These are phyloP conservation scores for Sporothrix mexicana DNA, from an alignment of 2,329 filamentous ascomycete species.

Conservation along the genomic window DNA sequence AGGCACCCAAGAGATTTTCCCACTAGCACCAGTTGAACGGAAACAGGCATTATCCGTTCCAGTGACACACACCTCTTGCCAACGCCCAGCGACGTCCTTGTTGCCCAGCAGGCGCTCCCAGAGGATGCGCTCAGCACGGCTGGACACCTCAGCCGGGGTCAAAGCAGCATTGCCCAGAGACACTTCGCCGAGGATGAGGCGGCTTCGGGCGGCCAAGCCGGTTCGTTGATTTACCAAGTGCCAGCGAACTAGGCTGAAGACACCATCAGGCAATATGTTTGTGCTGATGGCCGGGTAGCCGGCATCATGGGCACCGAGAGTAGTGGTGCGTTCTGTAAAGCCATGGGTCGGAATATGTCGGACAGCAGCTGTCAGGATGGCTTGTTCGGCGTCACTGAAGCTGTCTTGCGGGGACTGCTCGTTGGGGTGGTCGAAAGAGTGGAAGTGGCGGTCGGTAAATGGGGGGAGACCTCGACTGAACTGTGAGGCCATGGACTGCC, in stretches of 20 bases:
- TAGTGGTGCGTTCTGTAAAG: constrained; percentile 76
- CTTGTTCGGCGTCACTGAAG: constrained; percentile 71
- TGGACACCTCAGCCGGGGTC: constrained; percentile 53
- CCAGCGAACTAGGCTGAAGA: constrained; percentile 81
- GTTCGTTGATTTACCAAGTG: constrained; percentile 73
- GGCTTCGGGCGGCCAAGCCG: constrained; percentile 56
- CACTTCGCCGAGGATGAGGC: constrained; percentile 47
- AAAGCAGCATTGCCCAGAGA: background rate
- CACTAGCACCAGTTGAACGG: too few species aligned
- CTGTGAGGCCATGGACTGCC: background rate
- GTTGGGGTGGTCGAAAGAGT: constrained; percentile 76
- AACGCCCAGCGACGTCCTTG: constrained; percentile 71
- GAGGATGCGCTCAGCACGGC: constrained; percentile 72
- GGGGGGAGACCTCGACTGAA: constrained; percentile 20
- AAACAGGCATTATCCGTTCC: background rate
- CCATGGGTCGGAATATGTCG: constrained; percentile 78
- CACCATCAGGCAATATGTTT: constrained; percentile 78
- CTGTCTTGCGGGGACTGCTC: constrained; percentile 63
- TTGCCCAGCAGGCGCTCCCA: constrained; percentile 82
- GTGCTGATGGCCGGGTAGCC: constrained; percentile 87
- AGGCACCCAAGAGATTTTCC: too few species aligned
- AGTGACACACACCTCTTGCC: constrained; percentile 75
- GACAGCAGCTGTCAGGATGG: constrained; percentile 83
- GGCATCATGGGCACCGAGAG: constrained; percentile 78
- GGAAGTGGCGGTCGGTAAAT: constrained; percentile 58